Percentiles rank a stretch among this genome's conserved stretches.
These are phyloP conservation scores for Fusarium lateritium DNA, from an alignment of 2,329 filamentous ascomycete genomes.

Conservation along the genomic window DNA sequence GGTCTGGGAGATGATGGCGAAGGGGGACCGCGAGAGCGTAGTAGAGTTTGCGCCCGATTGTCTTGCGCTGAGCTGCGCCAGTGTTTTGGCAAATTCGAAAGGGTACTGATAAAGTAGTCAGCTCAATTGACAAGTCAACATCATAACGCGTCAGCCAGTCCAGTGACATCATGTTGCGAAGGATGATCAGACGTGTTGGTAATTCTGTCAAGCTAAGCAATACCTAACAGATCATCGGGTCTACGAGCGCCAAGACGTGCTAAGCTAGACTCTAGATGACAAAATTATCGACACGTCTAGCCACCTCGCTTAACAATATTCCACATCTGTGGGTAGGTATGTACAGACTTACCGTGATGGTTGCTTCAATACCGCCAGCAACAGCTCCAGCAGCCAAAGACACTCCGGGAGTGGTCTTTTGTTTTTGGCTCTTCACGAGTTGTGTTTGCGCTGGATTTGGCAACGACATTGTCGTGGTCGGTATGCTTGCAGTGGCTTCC, in stretches of 20 bases:
- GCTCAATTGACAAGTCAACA: not conserved
- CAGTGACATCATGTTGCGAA: rapidly evolving
- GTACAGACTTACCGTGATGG: slow-evolving; percentile 58
- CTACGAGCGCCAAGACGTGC: too few species aligned
- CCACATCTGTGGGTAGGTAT: too few species aligned
- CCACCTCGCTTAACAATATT: too few species aligned
- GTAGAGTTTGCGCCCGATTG: not conserved
- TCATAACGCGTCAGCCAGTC: too few species aligned
- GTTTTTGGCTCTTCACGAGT: not conserved
- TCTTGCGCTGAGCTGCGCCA: slow-evolving; percentile 66
- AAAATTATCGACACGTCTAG: too few species aligned
- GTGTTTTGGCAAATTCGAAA: slow-evolving; percentile 78
- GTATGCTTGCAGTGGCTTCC: too few species aligned
- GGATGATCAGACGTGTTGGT: too few species aligned
- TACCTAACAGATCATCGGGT: too few species aligned
- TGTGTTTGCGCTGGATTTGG: not conserved
- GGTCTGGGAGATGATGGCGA: slow-evolving; percentile 68
- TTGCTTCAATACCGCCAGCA: slow-evolving; percentile 68
- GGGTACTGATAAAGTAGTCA: slow-evolving; percentile 65
- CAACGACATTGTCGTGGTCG: not conserved
- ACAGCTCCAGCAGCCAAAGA: slow-evolving; percentile 66
- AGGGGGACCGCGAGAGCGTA: slow-evolving; percentile 65
- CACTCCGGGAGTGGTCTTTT: slow-evolving; percentile 55
- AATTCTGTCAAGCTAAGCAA: too few species aligned
- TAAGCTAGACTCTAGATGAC: too few species aligned